Conservation (phyloP, 1,139 yeast genomes). For the Pneumocystis murina region DNA sequence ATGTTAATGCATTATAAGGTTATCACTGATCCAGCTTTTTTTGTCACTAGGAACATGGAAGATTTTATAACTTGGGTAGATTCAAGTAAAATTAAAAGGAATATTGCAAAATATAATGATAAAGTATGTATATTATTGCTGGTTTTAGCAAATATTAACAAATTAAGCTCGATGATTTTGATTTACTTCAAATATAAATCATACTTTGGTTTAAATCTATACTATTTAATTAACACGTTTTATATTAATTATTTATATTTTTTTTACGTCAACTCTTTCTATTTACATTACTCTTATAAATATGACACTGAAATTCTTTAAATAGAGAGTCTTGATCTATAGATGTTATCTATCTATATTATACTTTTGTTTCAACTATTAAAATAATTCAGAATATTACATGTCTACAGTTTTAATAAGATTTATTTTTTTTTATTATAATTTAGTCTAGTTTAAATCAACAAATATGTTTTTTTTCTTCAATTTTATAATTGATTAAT, state of each 20-base stretch:
- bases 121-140: conserved; percentile 18
- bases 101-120: conserved; percentile 76
- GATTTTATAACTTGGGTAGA: conserved; percentile 98
- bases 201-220: neutral
- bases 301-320: no score
- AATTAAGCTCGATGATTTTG: conserved; percentile 27
- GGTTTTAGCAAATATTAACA: neutral
- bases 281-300: no score
- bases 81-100: conserved; percentile 78
- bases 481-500: no score
- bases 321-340: no score
- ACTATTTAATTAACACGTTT: neutral
- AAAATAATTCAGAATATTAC: no score
- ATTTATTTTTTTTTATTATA: no score
- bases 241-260: neutral
- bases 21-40: conserved; percentile 86
- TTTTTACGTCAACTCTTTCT: no score
- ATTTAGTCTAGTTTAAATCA: no score
- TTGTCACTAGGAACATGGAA: conserved; percentile 78
- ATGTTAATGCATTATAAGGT: conserved; percentile 23
- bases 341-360: no score
- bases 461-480: no score
- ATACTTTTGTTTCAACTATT: no score
- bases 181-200: conserved; percentile 19
- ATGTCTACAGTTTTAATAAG: no score